Evolutionary conservation across 2,329 filamentous ascomycete species (phyloP), one percentile per base, ranked within the genome.

Genomic region (Xylariaceae sp.): DNA sequence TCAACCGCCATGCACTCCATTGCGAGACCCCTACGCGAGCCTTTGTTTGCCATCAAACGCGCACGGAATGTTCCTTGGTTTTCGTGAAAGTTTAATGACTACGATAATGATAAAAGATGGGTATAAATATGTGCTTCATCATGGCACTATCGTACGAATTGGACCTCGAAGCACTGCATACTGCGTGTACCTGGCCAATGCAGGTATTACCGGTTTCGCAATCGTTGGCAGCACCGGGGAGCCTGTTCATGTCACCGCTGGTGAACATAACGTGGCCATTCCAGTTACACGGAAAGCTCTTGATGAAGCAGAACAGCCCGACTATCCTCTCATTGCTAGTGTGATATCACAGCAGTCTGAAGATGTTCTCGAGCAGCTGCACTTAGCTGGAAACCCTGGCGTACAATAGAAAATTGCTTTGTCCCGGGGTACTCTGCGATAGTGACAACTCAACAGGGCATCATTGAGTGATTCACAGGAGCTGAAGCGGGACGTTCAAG

Each of bases 141-240:
- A 17, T 23, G 7, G 37, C 11, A 39, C 37, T 39, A 39, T 39
- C 37, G 8, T 39, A 39, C 11, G 8, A 9, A 13, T 39, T 39
- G 37, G 37, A 39, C 8, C 37, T 9, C 11, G 7, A 23, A 5
- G 5, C 23, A 39, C 37, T 8, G 2, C 8, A 39, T 84, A 88
- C 75, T 78, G 78, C 8, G 68, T 88, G 5, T 84, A 83, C 69
- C 80, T 88, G 44, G 84, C 84, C 44, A 76, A 78, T 55, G 78
- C 79, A 64, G 85, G 85, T 58, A 81, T 88, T 66, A 77, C 76
- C 35, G 85, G 85, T 18, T 75, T 88, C 30, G 82, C 37, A 39
- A 75, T 87, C 47, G 79, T 87, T 53, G 85, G 85, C 23, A 84
- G 80, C 45, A 88, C 85, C 0, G 85, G 85, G 60, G 85, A 88